Conservation (phyloP, 345 rosid genomes). For the Gossypium ekmanianum region DNA sequence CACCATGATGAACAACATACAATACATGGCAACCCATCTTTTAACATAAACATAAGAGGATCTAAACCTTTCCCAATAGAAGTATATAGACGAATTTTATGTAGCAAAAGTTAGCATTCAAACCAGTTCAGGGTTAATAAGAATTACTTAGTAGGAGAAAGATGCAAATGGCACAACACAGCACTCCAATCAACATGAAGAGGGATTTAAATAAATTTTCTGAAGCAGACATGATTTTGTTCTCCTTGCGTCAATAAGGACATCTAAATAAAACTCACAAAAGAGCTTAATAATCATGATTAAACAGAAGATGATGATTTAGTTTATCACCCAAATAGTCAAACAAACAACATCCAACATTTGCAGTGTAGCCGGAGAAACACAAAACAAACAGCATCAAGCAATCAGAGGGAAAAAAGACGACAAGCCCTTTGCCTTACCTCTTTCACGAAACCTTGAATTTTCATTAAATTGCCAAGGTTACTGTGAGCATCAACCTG, state of each 20-base stretch:
- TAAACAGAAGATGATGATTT: not conserved
- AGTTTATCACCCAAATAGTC: not conserved
- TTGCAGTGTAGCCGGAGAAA: not conserved
- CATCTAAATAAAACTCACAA: not conserved
- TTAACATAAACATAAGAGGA: not conserved
- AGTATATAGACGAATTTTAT: not conserved
- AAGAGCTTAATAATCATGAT: not conserved
- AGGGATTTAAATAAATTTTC: not conserved
- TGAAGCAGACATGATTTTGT: not conserved
- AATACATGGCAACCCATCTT: not conserved
- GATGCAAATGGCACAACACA: not conserved
- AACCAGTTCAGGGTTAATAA: not conserved
- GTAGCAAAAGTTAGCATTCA: not conserved
- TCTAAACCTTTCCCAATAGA: not conserved
- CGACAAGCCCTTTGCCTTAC: conserved; percentile 39
- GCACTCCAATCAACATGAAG: not conserved
- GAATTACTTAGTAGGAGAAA: not conserved
- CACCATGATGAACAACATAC: not conserved
- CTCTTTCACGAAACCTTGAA: conserved; percentile 89
- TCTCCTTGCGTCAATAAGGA: not conserved
- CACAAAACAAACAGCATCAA: not conserved
- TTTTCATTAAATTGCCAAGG: conserved; percentile 89
- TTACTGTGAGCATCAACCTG: conserved; percentile 98
- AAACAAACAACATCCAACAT: not conserved
- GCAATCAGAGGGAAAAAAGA: not conserved